Percentiles rank a stretch among this genome's conserved stretches.
phyloP scores from a whole-genome alignment of 192 early-diverging fungal genomes.

The Spizellomyces sp. region DNA sequence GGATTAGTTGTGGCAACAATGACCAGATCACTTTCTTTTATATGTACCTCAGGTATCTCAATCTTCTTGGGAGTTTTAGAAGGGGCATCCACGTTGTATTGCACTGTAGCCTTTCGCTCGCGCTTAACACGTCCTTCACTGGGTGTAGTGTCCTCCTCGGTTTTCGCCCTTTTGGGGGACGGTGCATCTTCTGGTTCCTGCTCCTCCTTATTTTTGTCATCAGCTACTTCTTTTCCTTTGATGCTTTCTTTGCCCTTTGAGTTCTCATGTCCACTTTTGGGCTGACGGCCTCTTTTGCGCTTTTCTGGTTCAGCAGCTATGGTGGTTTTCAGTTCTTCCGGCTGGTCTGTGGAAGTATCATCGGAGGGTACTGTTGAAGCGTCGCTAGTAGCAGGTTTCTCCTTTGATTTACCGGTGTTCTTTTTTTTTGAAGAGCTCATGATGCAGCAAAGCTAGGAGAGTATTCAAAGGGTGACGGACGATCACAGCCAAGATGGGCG shows the following conservation, averaged over 20 bases:
- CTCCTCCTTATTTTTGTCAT: neutral
- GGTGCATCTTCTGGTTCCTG: neutral
- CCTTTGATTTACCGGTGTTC: too few species aligned
- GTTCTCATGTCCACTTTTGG: neutral
- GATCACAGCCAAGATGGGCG: too few species aligned
- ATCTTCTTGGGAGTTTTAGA: conserved; percentile 6
- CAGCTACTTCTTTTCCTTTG: neutral
- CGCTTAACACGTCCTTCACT: neutral
- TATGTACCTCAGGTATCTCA: conserved; percentile 24
- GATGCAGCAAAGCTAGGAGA: too few species aligned
- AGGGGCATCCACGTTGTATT: neutral
- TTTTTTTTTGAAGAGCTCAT: too few species aligned
- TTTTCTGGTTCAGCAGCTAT: neutral
- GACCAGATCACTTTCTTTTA: neutral
- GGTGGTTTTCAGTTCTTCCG: neutral
- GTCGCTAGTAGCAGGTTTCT: too few species aligned
- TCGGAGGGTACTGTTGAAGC: too few species aligned
- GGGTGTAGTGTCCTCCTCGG: neutral
- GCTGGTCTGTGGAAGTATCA: too few species aligned
- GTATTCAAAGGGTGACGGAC: too few species aligned
- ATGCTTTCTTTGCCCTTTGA: neutral
- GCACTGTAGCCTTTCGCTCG: conserved; percentile 20
- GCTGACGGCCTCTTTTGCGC: neutral
- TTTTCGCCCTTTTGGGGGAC: neutral
- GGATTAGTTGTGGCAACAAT: neutral